Percentiles rank a stretch among this genome's conserved stretches.
Evolutionary conservation across 768 basidiomycete species (phyloP).

Genomic region (Ramaria sp.): DNA sequence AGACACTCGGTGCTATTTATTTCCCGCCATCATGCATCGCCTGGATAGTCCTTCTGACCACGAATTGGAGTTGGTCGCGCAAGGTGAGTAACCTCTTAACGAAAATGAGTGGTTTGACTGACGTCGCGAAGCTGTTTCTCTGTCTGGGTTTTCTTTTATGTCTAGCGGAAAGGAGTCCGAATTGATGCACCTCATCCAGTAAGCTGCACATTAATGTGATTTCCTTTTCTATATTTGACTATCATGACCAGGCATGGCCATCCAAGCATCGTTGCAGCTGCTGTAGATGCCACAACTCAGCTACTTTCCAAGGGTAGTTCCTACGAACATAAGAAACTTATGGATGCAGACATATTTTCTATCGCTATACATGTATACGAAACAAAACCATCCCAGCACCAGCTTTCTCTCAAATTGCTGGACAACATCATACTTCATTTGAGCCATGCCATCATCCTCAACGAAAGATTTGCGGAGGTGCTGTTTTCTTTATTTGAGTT

Average conservation of each 20-base stretch:
- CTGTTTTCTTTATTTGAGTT: slow-evolving; percentile 15
- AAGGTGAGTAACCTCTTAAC: slow-evolving; percentile 8
- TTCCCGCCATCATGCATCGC: slow-evolving; percentile 11
- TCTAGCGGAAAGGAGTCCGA: slow-evolving; percentile 12
- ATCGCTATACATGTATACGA: slow-evolving; percentile 10
- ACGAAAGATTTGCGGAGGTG: slow-evolving; percentile 9
- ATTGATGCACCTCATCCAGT: slow-evolving; percentile 13
- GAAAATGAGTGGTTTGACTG: not conserved
- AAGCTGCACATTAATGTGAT: not conserved
- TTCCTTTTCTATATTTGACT: not conserved
- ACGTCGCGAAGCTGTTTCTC: slow-evolving; percentile 12
- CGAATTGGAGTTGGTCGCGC: slow-evolving; percentile 10
- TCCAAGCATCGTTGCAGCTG: slow-evolving; percentile 10
- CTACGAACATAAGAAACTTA: slow-evolving; percentile 12
- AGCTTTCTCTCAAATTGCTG: slow-evolving; percentile 13
- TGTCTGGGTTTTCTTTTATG: slow-evolving; percentile 14
- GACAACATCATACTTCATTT: slow-evolving; percentile 11
- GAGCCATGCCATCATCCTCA: slow-evolving; percentile 11
- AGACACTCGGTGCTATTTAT: slow-evolving; percentile 11
- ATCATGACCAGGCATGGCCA: slow-evolving; percentile 7
- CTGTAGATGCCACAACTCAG: slow-evolving; percentile 11
- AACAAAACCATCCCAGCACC: slow-evolving; percentile 6
- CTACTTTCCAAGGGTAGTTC: slow-evolving; percentile 13
- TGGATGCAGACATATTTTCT: slow-evolving; percentile 12
- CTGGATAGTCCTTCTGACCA: slow-evolving; percentile 12